Evolutionary conservation across 345 rosid genomes (phyloP).

Genomic region (Psidium friedrichsthalianum): DNA sequence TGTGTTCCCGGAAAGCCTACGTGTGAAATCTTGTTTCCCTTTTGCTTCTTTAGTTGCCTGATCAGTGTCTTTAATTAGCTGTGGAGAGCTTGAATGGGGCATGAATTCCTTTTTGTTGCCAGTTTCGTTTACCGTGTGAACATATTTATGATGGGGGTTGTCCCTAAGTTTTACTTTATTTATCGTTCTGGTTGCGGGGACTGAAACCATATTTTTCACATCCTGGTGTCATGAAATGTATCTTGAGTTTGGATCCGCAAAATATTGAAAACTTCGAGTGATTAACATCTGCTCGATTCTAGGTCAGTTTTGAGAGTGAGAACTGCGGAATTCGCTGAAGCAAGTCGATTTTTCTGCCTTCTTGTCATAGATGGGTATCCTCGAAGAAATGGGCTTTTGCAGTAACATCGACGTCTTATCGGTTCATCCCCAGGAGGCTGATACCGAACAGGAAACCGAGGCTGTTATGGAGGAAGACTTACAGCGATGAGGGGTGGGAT

Average conservation of each 20-base stretch:
- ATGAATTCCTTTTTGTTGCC: background rate
- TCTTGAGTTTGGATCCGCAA: background rate
- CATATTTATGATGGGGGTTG: background rate
- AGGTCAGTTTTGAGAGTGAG: background rate
- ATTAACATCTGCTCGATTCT: background rate
- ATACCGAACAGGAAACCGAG: constrained; percentile 29
- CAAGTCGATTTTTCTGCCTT: background rate
- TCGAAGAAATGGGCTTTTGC: constrained; percentile 52
- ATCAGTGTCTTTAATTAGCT: background rate
- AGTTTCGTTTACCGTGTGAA: background rate
- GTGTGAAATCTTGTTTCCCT: background rate
- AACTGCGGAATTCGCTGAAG: background rate
- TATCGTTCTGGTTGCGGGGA: background rate
- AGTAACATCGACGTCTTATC: constrained; percentile 43
- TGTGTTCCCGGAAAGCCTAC: background rate
- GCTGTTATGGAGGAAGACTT: constrained; percentile 43
- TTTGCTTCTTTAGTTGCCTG: background rate
- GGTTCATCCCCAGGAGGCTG: constrained; percentile 17
- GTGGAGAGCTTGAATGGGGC: background rate
- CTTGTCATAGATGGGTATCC: constrained; percentile 18
- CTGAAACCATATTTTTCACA: background rate
- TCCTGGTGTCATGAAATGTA: background rate
- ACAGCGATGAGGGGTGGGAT: constrained; percentile 55
- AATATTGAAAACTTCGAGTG: background rate
- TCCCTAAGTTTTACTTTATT: background rate